phyloP scores from a whole-genome alignment of 169 alveolate genomes.

The Cyclospora cayetanensis region DNA sequence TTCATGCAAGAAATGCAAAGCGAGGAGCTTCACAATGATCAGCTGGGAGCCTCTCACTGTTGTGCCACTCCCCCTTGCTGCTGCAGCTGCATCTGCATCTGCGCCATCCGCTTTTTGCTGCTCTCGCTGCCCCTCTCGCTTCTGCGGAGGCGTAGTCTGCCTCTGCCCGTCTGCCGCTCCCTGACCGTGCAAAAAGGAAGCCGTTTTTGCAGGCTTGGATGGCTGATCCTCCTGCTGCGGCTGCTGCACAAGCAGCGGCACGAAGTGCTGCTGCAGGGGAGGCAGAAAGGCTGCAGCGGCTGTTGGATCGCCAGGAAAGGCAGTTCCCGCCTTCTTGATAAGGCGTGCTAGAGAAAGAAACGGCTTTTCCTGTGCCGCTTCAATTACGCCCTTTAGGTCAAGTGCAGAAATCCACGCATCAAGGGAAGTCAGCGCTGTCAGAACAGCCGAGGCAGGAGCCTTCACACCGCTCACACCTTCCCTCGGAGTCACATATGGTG shows the following conservation, averaged over 20 bases:
- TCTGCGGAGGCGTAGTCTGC: not conserved
- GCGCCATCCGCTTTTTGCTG: not conserved
- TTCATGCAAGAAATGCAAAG: constrained; percentile 4
- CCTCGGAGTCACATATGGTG: too few relatives aligned
- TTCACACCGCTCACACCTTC: too few relatives aligned
- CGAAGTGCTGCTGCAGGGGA: not conserved
- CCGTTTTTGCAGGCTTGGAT: not conserved
- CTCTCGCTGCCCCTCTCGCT: not conserved
- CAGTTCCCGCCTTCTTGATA: not conserved
- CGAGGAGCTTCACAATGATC: not conserved
- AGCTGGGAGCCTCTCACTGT: constrained; percentile 12
- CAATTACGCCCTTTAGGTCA: not conserved
- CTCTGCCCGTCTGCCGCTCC: not conserved
- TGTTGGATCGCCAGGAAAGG: not conserved
- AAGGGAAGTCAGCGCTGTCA: not conserved
- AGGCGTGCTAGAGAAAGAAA: not conserved
- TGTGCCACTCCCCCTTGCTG: not conserved
- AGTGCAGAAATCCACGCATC: not conserved
- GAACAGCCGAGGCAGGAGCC: not conserved
- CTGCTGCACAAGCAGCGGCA: not conserved
- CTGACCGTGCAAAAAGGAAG: not conserved
- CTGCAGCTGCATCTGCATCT: constrained; percentile 10
- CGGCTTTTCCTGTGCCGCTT: not conserved
- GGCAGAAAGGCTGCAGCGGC: constrained; percentile 32
- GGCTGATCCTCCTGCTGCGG: constrained; percentile 10